These are phyloP conservation scores for Echinosophora koreensis DNA, from an alignment of 306 rosid species.

Conservation along the genomic window DNA sequence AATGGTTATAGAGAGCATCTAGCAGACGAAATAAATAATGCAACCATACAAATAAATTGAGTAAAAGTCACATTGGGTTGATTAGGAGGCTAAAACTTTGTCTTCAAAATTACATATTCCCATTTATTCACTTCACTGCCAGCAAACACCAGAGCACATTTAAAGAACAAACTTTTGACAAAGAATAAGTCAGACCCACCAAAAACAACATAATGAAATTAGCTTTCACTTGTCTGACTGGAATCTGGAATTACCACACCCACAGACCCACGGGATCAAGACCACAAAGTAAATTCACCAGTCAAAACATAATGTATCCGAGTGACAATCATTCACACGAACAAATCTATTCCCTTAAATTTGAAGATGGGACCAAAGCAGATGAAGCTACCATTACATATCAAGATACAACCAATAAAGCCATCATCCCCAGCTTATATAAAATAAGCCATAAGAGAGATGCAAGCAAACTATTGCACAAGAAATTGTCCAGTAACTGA, in stretches of 20 bases:
- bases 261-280: neutral
- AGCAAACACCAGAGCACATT: neutral
- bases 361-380: slow-evolving; percentile 17
- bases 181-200: slow-evolving; percentile 7
- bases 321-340: neutral
- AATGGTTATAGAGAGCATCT: slow-evolving; percentile 22
- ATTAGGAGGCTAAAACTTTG: slow-evolving; percentile 46
- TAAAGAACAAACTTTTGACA: slow-evolving; percentile 6
- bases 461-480: neutral
- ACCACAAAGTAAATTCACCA: slow-evolving; percentile 21
- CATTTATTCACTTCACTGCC: slow-evolving; percentile 34
- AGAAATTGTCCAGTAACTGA: slow-evolving; percentile 9
- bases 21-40: neutral
- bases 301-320: neutral
- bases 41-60: slow-evolving; percentile 13
- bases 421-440: neutral
- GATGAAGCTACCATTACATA: slow-evolving; percentile 12
- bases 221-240: neutral
- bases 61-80: neutral
- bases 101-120: slow-evolving; percentile 11
- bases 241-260: neutral
- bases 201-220: slow-evolving; percentile 10
- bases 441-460: neutral
- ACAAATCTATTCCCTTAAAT: slow-evolving; percentile 25
- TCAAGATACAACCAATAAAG: neutral